A percentile compares a stretch with the other conserved stretches of the same genome.
Conservation (phyloP, 768 basidiomycete species). For the Collybia sordida region DNA sequence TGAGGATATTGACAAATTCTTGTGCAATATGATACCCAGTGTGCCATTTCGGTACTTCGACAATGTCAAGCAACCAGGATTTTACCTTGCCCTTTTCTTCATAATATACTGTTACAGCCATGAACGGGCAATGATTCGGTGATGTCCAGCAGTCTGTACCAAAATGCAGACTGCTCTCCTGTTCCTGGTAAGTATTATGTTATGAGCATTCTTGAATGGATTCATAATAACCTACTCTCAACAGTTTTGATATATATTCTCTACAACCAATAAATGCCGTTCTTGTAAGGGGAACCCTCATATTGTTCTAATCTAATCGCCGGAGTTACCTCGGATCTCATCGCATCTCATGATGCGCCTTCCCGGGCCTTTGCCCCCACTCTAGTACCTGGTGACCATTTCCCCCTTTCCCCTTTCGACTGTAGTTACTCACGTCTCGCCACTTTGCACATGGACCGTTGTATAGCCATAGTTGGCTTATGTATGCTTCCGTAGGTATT, state of each 20-base stretch:
- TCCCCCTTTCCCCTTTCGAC: too few relatives aligned
- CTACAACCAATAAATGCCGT: constrained; percentile 20
- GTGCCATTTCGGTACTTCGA: constrained; percentile 34
- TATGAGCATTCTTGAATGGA: too few relatives aligned
- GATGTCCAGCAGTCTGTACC: constrained; percentile 34
- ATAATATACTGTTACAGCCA: constrained; percentile 28
- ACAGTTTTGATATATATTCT: constrained; percentile 20
- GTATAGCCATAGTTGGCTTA: too few relatives aligned
- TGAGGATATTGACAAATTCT: constrained; percentile 29
- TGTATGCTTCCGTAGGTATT: too few relatives aligned
- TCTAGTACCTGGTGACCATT: too few relatives aligned
- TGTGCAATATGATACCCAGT: constrained; percentile 30
- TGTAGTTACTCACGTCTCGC: too few relatives aligned
- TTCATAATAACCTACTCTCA: constrained; percentile 14
- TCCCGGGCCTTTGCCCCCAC: too few relatives aligned
- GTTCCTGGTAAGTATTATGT: constrained; percentile 15
- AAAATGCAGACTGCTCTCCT: constrained; percentile 28
- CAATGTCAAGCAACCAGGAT: constrained; percentile 27
- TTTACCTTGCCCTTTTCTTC: constrained; percentile 21
- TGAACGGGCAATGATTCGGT: constrained; percentile 26
- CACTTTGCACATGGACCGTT: too few relatives aligned
- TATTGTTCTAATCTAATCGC: too few relatives aligned
- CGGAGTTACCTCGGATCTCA: too few relatives aligned
- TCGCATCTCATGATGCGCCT: too few relatives aligned
- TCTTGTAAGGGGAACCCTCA: too few relatives aligned